Conservation (phyloP, 2,329 filamentous ascomycete species). For the Thelonectria rubi region DNA sequence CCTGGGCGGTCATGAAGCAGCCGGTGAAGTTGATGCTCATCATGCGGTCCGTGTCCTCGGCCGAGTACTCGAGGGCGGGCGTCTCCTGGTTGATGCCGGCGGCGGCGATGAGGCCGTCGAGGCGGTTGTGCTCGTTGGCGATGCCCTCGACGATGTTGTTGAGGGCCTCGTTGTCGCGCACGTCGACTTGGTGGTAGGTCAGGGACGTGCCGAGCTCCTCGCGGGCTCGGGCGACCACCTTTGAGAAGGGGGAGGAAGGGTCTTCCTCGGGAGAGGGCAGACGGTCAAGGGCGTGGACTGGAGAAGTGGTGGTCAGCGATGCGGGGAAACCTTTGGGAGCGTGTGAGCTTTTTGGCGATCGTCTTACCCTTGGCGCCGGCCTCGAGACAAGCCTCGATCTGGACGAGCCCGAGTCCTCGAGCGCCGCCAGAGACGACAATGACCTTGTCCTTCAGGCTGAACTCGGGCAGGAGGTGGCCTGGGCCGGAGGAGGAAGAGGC, state of each 20-base stretch:
- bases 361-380: conserved; percentile 72
- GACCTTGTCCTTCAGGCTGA: conserved; percentile 77
- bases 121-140: conserved; percentile 71
- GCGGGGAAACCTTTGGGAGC: conserved; percentile 1
- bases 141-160: conserved; percentile 75
- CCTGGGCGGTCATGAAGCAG: conserved; percentile 85
- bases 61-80: conserved; percentile 80
- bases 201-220: conserved; percentile 73
- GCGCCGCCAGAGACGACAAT: conserved; percentile 81
- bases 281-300: conserved; percentile 73
- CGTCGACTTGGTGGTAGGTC: conserved; percentile 81
- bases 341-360: too few species aligned
- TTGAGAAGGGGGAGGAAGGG: conserved; percentile 66
- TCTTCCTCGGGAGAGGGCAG: conserved; percentile 60
- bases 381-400: conserved; percentile 81
- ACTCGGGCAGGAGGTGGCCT: conserved; percentile 69
- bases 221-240: conserved; percentile 69
- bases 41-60: conserved; percentile 79
- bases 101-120: conserved; percentile 80
- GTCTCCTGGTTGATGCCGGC: conserved; percentile 84
- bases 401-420: conserved; percentile 79
- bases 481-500: conserved; percentile 31
- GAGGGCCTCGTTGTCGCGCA: conserved; percentile 74
- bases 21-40: conserved; percentile 89
- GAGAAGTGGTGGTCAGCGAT: conserved; percentile 19